Conservation (phyloP, 2,329 filamentous ascomycete genomes). For the Neofusicoccum ribis region DNA sequence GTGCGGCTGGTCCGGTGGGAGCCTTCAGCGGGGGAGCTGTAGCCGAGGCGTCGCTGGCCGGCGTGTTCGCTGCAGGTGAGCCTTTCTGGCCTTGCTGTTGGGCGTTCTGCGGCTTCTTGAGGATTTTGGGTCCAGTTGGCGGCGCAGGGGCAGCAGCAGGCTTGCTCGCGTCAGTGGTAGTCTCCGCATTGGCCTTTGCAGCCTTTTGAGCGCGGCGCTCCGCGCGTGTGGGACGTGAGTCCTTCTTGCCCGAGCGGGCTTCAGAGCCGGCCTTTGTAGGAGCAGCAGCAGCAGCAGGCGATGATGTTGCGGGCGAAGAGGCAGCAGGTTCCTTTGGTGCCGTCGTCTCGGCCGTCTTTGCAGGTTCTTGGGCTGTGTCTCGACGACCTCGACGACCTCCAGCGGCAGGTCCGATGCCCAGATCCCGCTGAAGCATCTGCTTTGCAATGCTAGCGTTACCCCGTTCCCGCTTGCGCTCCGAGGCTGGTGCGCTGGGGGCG, state of each 20-base stretch:
- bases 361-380: slow-evolving; percentile 13
- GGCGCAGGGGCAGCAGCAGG: slow-evolving; percentile 25
- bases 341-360: slow-evolving; percentile 30
- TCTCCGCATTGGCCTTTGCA: slow-evolving; percentile 35
- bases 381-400: slow-evolving; percentile 43
- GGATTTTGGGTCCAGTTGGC: slow-evolving; percentile 21
- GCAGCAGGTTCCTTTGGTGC: slow-evolving; percentile 28
- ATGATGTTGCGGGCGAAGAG: slow-evolving; percentile 3
- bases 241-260: slow-evolving; percentile 35
- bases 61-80: slow-evolving; percentile 4
- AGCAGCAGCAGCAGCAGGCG: slow-evolving; percentile 23
- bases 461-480: slow-evolving; percentile 55
- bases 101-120: slow-evolving; percentile 21
- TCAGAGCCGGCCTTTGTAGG: not conserved
- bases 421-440: slow-evolving; percentile 63
- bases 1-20: slow-evolving; percentile 19
- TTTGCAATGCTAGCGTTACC: slow-evolving; percentile 55
- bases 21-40: slow-evolving; percentile 11
- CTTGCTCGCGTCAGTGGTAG: slow-evolving; percentile 35
- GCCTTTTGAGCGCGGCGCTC: slow-evolving; percentile 42
- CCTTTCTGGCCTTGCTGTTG: slow-evolving; percentile 24
- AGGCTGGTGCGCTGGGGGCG: slow-evolving; percentile 30
- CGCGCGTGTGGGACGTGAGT: slow-evolving; percentile 36
- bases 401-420: slow-evolving; percentile 53
- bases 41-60: not conserved